Conservation (phyloP, 2,329 filamentous ascomycete genomes). For the Claviceps arundinis region DNA sequence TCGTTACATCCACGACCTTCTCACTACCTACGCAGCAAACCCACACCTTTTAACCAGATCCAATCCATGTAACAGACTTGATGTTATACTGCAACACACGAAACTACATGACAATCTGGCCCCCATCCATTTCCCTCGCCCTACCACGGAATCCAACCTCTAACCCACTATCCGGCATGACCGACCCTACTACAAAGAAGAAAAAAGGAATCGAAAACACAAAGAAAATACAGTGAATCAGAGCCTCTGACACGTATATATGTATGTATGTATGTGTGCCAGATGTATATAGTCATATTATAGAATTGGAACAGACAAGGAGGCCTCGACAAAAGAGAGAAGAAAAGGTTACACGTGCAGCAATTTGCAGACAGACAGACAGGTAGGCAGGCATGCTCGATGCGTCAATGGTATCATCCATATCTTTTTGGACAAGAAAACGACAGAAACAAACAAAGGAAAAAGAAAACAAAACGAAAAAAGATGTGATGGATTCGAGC, state of each 20-base stretch:
- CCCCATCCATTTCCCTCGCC: background rate
- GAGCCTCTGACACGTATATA: too few relatives aligned
- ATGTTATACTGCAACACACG: too few relatives aligned
- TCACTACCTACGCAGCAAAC: too few relatives aligned
- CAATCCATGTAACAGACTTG: too few relatives aligned
- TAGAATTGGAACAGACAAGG: too few relatives aligned
- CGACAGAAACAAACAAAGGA: conserved; percentile 11
- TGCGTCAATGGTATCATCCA: conserved; percentile 31
- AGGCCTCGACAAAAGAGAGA: conserved; percentile 11
- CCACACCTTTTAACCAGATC: too few relatives aligned
- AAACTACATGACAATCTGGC: background rate
- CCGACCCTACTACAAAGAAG: background rate
- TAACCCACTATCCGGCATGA: background rate
- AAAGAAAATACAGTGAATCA: background rate
- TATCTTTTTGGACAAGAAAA: conserved; percentile 19
- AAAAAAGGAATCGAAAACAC: background rate
- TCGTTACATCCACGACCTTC: too few relatives aligned
- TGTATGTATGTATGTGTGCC: too few relatives aligned
- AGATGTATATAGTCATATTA: too few relatives aligned
- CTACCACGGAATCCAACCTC: background rate
- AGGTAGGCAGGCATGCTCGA: conserved; percentile 18
- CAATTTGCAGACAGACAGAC: conserved; percentile 3
- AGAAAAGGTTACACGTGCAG: conserved; percentile 7
- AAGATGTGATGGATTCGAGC: background rate
- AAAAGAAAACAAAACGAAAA: background rate